Conservation (phyloP, 1,284 basidiomycete genomes). For the Apiotrichum laibachii region DNA sequence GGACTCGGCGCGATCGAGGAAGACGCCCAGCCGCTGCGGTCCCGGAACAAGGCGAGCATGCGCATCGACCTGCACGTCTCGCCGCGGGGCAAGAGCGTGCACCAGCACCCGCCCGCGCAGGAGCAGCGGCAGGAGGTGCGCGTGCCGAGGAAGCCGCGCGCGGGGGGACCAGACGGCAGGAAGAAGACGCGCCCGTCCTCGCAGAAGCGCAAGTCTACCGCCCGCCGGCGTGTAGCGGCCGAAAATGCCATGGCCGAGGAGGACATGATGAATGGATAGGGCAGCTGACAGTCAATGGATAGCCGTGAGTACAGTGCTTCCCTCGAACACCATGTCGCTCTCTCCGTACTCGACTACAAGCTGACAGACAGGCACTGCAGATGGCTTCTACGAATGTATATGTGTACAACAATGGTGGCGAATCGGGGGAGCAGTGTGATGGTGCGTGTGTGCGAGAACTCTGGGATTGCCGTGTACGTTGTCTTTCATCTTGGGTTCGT, state of each 20-base stretch:
- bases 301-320: no score
- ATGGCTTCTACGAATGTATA: no score
- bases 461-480: no score
- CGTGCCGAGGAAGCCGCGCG: neutral
- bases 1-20: slow-evolving; percentile 15
- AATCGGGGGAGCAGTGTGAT: no score
- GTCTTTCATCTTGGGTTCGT: no score
- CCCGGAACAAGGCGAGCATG: slow-evolving; percentile 9
- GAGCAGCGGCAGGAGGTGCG: neutral
- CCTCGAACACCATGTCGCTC: no score
- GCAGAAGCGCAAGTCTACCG: slow-evolving; percentile 3
- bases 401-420: no score
- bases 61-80: slow-evolving; percentile 12
- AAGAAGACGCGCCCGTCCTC: slow-evolving; percentile 1
- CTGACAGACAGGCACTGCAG: no score
- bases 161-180: neutral
- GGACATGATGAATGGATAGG: slow-evolving; percentile 15
- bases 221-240: neutral
- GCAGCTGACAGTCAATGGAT: neutral
- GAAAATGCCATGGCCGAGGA: slow-evolving; percentile 8
- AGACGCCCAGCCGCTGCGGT: neutral
- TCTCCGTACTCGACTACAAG: no score
- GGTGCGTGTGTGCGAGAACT: no score
- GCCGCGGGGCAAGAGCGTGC: neutral
- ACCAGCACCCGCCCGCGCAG: neutral